Conservation (phyloP, 2,329 filamentous ascomycete genomes). For the Lasiodiplodia theobromae region DNA sequence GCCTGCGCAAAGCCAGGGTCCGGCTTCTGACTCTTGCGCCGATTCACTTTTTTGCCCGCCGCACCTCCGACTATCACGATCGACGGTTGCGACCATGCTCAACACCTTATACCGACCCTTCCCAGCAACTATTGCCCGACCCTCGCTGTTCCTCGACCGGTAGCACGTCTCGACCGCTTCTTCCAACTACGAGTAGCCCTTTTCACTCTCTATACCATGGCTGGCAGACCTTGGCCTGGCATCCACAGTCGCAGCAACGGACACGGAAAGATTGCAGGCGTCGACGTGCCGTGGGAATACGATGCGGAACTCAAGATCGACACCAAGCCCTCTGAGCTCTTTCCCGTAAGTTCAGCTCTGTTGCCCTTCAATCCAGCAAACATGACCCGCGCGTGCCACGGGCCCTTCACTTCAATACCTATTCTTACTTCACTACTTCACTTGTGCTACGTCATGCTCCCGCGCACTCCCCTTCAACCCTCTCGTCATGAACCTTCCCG, state of each 20-base stretch:
- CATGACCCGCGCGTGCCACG: constrained; percentile 20
- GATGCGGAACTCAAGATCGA: constrained; percentile 48
- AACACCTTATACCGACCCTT: neutral
- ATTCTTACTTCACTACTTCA: neutral
- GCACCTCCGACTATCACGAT: neutral
- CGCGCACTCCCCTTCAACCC: neutral
- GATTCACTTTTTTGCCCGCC: constrained; percentile 26
- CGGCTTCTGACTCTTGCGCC: neutral
- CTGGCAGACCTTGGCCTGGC: constrained; percentile 36
- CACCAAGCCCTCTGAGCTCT: constrained; percentile 49
- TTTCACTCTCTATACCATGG: constrained; percentile 27
- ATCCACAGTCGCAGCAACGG: constrained; percentile 42
- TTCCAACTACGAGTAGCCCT: neutral
- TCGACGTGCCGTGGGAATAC: constrained; percentile 52
- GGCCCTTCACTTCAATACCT: neutral
- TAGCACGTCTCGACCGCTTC: neutral
- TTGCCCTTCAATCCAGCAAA: constrained; percentile 8
- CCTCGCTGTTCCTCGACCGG: neutral
- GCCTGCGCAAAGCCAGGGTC: constrained; percentile 4
- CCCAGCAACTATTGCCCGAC: neutral
- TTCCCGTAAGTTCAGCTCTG: constrained; percentile 44
- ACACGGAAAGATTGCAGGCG: constrained; percentile 51
- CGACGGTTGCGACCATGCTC: constrained; percentile 12
- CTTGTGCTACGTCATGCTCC: neutral
- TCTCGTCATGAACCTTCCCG: neutral